Conservation (phyloP, 768 basidiomycete genomes). For the Peribolospora kevripleyi region DNA sequence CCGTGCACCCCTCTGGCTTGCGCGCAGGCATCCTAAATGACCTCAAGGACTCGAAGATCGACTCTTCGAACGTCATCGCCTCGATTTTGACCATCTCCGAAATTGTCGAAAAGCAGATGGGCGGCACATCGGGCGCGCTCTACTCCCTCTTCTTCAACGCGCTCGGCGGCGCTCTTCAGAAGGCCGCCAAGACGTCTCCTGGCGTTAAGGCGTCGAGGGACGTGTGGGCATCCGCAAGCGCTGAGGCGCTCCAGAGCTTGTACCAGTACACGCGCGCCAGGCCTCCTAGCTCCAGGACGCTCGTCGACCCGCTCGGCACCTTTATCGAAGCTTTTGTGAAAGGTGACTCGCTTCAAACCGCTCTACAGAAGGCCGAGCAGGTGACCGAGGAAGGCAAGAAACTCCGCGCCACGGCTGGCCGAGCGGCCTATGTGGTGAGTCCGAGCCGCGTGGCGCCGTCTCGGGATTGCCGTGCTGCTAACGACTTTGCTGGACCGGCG, state of each 20-base stretch:
- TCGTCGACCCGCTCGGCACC: constrained; percentile 20
- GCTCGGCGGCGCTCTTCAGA: constrained; percentile 3
- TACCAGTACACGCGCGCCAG: constrained; percentile 17
- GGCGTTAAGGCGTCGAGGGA: too few species aligned
- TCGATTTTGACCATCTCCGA: constrained; percentile 5
- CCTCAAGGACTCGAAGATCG: neutral
- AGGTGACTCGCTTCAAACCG: neutral
- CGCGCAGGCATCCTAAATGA: neutral
- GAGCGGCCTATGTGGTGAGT: neutral
- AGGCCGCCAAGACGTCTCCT: too few species aligned
- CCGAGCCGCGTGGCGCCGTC: too few species aligned
- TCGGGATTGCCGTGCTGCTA: too few species aligned
- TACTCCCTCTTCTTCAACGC: constrained; percentile 9
- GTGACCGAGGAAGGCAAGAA: constrained; percentile 19
- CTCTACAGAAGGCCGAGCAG: constrained; percentile 15
- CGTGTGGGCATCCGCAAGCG: neutral
- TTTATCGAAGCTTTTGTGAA: constrained; percentile 14
- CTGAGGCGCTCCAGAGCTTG: constrained; percentile 2
- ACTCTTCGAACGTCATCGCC: constrained; percentile 1
- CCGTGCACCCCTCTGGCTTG: neutral
- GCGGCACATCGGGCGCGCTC: constrained; percentile 6
- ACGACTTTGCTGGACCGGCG: too few species aligned
- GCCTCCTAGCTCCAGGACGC: constrained; percentile 17
- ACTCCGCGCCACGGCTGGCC: constrained; percentile 19
- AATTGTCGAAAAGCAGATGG: constrained; percentile 8